Evolutionary conservation across 2,329 filamentous ascomycete genomes (phyloP).

Genomic region (Aspergillus texensis): DNA sequence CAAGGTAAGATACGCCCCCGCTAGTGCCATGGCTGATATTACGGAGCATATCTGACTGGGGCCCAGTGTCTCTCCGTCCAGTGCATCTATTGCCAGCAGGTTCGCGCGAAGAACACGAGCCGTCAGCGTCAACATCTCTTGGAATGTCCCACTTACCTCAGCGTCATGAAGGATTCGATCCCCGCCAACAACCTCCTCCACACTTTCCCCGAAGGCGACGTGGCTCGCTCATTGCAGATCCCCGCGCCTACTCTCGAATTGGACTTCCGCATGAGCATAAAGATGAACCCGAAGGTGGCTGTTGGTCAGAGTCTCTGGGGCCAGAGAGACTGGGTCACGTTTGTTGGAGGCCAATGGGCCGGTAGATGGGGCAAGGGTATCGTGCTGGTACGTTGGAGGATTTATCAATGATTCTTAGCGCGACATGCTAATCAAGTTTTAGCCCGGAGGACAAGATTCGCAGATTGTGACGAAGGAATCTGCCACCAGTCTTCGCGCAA

Average conservation of each 20-base stretch:
- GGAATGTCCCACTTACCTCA: slow-evolving; percentile 54
- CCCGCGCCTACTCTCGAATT: slow-evolving; percentile 52
- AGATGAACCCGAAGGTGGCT: slow-evolving; percentile 53
- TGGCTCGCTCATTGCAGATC: slow-evolving; percentile 51
- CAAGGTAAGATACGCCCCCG: slow-evolving; percentile 36
- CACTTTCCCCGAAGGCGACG: slow-evolving; percentile 53
- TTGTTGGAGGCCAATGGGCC: slow-evolving; percentile 55
- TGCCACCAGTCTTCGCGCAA: slow-evolving; percentile 48
- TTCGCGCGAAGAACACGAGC: slow-evolving; percentile 54
- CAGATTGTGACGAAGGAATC: slow-evolving; percentile 53
- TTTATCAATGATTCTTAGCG: background rate
- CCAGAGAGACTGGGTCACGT: slow-evolving; percentile 55
- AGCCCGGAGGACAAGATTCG: slow-evolving; percentile 55
- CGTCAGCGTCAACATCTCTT: slow-evolving; percentile 52
- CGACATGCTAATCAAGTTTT: slow-evolving; percentile 15
- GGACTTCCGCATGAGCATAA: slow-evolving; percentile 57
- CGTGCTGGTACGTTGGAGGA: slow-evolving; percentile 46
- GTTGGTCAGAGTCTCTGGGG: slow-evolving; percentile 52
- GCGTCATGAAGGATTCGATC: slow-evolving; percentile 56
- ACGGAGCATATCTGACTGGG: slow-evolving; percentile 11
- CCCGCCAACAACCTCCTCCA: slow-evolving; percentile 55
- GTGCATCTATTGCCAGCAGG: slow-evolving; percentile 55
- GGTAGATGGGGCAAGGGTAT: slow-evolving; percentile 56
- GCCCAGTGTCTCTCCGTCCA: slow-evolving; percentile 51
- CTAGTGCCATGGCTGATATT: background rate